Percentiles rank a stretch among this genome's conserved stretches.
These are phyloP conservation scores for Arabidopsis hybrid DNA, from an alignment of 441 rosid species.

Conservation along the genomic window DNA sequence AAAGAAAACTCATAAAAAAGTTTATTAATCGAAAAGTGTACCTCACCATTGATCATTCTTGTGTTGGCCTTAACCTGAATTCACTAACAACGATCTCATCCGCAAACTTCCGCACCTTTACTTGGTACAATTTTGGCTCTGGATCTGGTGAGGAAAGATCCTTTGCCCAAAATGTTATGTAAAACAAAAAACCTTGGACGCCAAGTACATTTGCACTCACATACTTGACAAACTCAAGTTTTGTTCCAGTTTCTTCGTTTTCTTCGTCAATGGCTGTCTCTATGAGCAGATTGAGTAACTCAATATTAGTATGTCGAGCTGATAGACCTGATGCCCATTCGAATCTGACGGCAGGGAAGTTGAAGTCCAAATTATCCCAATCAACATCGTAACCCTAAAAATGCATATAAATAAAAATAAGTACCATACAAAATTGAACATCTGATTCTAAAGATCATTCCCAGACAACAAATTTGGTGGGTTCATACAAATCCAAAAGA, in stretches of 20 bases:
- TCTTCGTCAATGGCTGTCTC: neutral
- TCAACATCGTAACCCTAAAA: constrained; percentile 9
- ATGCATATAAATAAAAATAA: too few species aligned
- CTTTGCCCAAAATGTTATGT: neutral
- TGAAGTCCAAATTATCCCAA: neutral
- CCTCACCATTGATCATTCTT: neutral
- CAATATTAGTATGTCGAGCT: too few species aligned
- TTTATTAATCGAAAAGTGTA: neutral
- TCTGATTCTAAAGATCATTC: too few species aligned
- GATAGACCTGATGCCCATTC: neutral
- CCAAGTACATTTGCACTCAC: neutral
- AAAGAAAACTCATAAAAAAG: too few species aligned
- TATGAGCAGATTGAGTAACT: neutral
- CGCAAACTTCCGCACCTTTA: neutral
- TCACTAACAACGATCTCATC: neutral
- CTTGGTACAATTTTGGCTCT: neutral
- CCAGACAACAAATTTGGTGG: too few species aligned
- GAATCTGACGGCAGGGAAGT: neutral
- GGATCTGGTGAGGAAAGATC: neutral
- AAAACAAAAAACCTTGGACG: neutral
- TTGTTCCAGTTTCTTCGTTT: constrained; percentile 9
- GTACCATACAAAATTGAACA: too few species aligned
- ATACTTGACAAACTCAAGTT: neutral
- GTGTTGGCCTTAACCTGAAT: neutral
- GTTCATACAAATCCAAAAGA: neutral